phyloP scores from a whole-genome alignment of 345 rosid genomes.

The Melastoma malabathricum region DNA sequence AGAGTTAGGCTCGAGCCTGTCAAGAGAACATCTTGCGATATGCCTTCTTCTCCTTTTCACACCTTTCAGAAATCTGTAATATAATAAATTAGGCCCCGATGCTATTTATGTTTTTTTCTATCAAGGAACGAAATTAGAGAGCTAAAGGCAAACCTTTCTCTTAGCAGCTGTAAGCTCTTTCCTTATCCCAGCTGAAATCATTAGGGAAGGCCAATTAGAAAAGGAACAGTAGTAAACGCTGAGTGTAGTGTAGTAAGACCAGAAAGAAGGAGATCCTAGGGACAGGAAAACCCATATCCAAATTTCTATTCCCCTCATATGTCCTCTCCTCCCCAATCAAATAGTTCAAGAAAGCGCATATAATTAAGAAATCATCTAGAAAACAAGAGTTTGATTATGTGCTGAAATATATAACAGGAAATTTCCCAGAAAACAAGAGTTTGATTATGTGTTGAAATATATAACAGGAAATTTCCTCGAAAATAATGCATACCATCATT shows the following conservation, averaged over 20 bases:
- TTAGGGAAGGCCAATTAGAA: conserved; percentile 2
- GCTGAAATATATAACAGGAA: neutral
- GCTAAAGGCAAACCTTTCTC: conserved; percentile 51
- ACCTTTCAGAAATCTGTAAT: conserved; percentile 54
- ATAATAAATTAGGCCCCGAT: neutral
- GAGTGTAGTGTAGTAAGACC: neutral
- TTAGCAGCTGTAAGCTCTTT: conserved; percentile 67
- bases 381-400: neutral
- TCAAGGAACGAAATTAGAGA: neutral
- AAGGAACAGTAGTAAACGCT: neutral
- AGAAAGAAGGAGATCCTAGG: neutral
- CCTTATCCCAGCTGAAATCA: conserved; percentile 61
- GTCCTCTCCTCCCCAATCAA: no score
- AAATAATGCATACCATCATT: conserved; percentile 49
- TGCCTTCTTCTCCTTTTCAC: conserved; percentile 50
- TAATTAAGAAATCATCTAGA: neutral
- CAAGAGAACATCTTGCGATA: conserved; percentile 66
- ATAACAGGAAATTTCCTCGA: neutral
- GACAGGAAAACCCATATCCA: no score
- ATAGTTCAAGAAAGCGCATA: neutral
- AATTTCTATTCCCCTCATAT: no score
- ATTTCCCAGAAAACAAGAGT: neutral
- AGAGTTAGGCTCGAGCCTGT: conserved; percentile 1
- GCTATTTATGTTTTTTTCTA: neutral
- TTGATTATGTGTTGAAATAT: neutral